phyloP scores from a whole-genome alignment of 1,139 yeast species.

The Yamadazyma atmosphaerica region DNA sequence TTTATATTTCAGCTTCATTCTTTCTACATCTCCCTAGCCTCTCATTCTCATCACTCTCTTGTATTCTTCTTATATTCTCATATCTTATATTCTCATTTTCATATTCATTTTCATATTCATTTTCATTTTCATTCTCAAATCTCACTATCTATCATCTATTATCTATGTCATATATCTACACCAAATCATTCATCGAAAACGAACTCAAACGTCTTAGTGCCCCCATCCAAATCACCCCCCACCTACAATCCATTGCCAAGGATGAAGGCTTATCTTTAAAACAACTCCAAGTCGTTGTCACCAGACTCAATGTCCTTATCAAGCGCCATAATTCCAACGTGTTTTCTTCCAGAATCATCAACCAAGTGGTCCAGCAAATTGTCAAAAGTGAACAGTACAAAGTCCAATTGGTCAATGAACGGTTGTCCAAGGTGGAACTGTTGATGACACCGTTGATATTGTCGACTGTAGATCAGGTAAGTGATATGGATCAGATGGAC shows the following conservation, averaged over 20 bases:
- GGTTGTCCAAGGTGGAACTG: slow-evolving; percentile 22
- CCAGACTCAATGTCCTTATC: slow-evolving; percentile 28
- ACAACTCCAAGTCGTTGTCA: slow-evolving; percentile 25
- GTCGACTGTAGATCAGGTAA: slow-evolving; percentile 20
- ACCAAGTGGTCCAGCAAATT: slow-evolving; percentile 39
- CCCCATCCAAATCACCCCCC: slow-evolving; percentile 23
- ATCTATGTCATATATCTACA: slow-evolving; percentile 22
- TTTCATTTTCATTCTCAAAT: no score
- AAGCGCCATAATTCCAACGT: slow-evolving; percentile 29
- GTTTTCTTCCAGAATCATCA: slow-evolving; percentile 32
- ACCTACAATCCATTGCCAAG: slow-evolving; percentile 15
- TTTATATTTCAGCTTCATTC: no score
- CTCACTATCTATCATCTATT: no score
- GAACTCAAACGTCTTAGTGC: slow-evolving; percentile 25
- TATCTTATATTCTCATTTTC: no score
- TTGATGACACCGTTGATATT: slow-evolving; percentile 31
- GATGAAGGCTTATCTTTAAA: slow-evolving; percentile 18
- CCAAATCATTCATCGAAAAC: slow-evolving; percentile 31
- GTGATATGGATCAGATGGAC: slow-evolving; percentile 20
- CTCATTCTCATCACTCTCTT: no score
- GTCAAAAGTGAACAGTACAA: slow-evolving; percentile 34
- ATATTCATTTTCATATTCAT: no score
- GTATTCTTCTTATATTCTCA: no score
- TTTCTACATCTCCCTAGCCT: no score
- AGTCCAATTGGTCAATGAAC: slow-evolving; percentile 27